Conservation (phyloP, 371 early-diverging fungal genomes). For the Umbelopsis sp. region DNA sequence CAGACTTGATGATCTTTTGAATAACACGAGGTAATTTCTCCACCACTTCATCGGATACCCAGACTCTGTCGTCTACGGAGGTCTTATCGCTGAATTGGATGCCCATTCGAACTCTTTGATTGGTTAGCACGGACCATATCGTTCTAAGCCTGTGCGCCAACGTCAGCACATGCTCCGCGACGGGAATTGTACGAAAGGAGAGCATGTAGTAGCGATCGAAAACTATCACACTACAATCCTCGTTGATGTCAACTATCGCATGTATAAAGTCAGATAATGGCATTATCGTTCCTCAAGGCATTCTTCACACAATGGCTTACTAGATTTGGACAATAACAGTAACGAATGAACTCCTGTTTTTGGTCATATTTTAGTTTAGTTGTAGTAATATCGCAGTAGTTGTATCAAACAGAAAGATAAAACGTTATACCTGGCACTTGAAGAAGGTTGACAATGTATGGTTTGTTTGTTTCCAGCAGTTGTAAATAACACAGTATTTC, state of each 20-base stretch:
- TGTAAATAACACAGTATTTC: conserved; percentile 65
- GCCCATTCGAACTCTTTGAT: conserved; percentile 39
- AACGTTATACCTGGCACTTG: conserved; percentile 53
- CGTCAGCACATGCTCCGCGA: conserved; percentile 40
- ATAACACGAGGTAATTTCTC: conserved; percentile 32
- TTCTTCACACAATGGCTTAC: conserved; percentile 26
- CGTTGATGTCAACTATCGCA: conserved; percentile 56
- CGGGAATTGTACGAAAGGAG: conserved; percentile 47
- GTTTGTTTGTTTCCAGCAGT: conserved; percentile 68
- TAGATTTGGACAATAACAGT: conserved; percentile 42
- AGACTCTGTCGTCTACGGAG: conserved; percentile 19
- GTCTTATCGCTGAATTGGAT: conserved; percentile 27
- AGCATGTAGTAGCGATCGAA: conserved; percentile 63
- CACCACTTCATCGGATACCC: conserved; percentile 27
- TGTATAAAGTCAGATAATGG: neutral
- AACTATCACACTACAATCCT: conserved; percentile 57
- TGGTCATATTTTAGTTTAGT: neutral
- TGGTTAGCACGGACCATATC: conserved; percentile 33
- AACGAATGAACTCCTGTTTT: conserved; percentile 44
- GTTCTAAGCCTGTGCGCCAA: conserved; percentile 36
- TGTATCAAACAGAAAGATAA: conserved; percentile 22
- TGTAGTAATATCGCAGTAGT: conserved; percentile 22
- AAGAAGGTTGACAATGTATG: conserved; percentile 64
- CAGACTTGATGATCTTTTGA: conserved; percentile 37
- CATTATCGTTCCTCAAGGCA: neutral